A percentile compares a stretch with the other conserved stretches of the same genome.
Conservation (phyloP, 1,284 basidiomycete species). For the Ustilago crameri region DNA sequence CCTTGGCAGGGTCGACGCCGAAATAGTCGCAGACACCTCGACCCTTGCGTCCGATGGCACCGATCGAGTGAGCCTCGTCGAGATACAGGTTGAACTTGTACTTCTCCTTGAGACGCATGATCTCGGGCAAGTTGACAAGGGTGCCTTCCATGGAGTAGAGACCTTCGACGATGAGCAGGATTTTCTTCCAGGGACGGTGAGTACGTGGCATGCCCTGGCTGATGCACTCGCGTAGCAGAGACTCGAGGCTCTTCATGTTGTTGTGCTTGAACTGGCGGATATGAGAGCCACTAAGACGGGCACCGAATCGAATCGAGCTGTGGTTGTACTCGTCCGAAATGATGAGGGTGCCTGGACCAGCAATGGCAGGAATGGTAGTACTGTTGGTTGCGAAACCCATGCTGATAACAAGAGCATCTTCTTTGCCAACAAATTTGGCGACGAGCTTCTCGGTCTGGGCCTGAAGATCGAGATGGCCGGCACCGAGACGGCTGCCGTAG, state of each 20-base stretch:
- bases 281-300: conserved; percentile 86
- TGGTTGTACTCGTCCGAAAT: conserved; percentile 99
- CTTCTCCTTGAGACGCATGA: conserved; percentile 89
- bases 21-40: conserved; percentile 97
- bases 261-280: conserved; percentile 98
- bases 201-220: conserved; percentile 97
- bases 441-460: conserved; percentile 84
- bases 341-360: conserved; percentile 89
- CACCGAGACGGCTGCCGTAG: conserved; percentile 82
- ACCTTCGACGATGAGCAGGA: conserved; percentile 92
- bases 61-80: conserved; percentile 97
- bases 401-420: conserved; percentile 88
- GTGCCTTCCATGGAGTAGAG: conserved; percentile 99
- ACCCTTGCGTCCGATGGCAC: conserved; percentile 91
- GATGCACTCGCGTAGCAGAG: conserved; percentile 87
- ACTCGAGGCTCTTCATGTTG: conserved; percentile 85
- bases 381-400: conserved; percentile 99
- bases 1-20: conserved; percentile 79
- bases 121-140: conserved; percentile 82
- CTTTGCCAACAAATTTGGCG: conserved; percentile 86
- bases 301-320: conserved; percentile 92
- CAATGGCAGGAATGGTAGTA: conserved; percentile 90
- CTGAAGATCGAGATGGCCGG: conserved; percentile 86
- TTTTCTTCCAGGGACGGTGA: conserved; percentile 98
- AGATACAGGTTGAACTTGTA: conserved; percentile 99